Evolutionary conservation across 257 asterid genomes (phyloP).

Genomic region (Plantago ovata): DNA sequence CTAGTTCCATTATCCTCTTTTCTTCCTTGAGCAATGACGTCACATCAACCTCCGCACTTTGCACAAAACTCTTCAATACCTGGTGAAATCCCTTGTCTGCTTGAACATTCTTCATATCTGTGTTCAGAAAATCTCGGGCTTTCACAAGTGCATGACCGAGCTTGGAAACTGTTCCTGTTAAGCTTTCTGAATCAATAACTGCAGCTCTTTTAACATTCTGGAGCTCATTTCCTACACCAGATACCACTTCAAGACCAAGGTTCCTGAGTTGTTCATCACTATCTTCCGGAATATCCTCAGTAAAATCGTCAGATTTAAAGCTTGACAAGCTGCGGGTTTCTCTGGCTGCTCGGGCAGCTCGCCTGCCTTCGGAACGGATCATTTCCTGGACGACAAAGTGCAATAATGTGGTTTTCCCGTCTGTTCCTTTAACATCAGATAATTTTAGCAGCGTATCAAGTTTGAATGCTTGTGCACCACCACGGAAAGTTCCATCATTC

Average conservation of each 20-base stretch:
- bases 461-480: conserved; percentile 94
- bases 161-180: conserved; percentile 54
- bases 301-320: conserved; percentile 37
- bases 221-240: conserved; percentile 65
- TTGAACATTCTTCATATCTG: conserved; percentile 48
- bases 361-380: conserved; percentile 76
- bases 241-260: conserved; percentile 67
- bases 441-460: conserved; percentile 86
- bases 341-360: conserved; percentile 62
- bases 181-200: conserved; percentile 48
- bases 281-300: conserved; percentile 34
- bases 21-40: conserved; percentile 70
- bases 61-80: conserved; percentile 49
- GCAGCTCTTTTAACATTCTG: conserved; percentile 77
- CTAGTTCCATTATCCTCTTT: conserved; percentile 73
- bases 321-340: conserved; percentile 43
- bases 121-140: conserved; percentile 49
- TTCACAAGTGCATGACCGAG: conserved; percentile 49
- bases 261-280: conserved; percentile 50
- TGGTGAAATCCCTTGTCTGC: conserved; percentile 60
- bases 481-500: conserved; percentile 92
- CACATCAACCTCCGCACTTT: conserved; percentile 64
- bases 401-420: conserved; percentile 80
- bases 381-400: conserved; percentile 94
- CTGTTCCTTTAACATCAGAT: conserved; percentile 85